These are phyloP conservation scores for Alternaria arborescens DNA, from an alignment of 2,329 filamentous ascomycete species.

Conservation along the genomic window DNA sequence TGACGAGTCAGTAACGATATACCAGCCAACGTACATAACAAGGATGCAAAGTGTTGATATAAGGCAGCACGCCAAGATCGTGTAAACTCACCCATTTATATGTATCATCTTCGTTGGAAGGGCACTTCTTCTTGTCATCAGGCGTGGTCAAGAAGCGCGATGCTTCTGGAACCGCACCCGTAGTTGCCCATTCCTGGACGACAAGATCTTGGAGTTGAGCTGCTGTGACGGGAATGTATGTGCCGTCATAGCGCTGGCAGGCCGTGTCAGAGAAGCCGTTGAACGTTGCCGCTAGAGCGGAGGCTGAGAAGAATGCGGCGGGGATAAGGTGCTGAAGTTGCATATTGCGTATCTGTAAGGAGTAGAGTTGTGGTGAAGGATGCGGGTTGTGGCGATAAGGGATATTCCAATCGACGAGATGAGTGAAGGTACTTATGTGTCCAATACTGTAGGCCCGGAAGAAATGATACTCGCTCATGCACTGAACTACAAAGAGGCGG, in stretches of 20 bases:
- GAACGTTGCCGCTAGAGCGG: background rate
- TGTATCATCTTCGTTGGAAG: constrained; percentile 1
- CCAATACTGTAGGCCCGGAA: background rate
- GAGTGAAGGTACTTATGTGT: background rate
- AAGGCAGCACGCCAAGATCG: background rate
- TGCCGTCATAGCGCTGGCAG: background rate
- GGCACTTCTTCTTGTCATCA: background rate
- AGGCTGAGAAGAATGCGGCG: background rate
- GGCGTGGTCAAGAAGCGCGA: background rate
- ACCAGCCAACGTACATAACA: background rate
- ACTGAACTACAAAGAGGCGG: background rate
- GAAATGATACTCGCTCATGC: background rate
- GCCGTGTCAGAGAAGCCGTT: background rate
- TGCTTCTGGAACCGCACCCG: background rate
- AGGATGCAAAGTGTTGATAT: background rate
- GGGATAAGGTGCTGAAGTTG: background rate
- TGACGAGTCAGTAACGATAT: background rate
- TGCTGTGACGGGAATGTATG: background rate
- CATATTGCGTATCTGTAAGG: background rate
- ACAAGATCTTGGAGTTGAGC: background rate
- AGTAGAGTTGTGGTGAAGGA: background rate
- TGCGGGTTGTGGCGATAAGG: background rate
- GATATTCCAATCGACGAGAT: too few relatives aligned
- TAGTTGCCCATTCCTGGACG: background rate
- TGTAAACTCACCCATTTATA: background rate